These are phyloP conservation scores for Petasospora fabianii DNA, from an alignment of 1,139 yeast genomes.

Conservation along the genomic window DNA sequence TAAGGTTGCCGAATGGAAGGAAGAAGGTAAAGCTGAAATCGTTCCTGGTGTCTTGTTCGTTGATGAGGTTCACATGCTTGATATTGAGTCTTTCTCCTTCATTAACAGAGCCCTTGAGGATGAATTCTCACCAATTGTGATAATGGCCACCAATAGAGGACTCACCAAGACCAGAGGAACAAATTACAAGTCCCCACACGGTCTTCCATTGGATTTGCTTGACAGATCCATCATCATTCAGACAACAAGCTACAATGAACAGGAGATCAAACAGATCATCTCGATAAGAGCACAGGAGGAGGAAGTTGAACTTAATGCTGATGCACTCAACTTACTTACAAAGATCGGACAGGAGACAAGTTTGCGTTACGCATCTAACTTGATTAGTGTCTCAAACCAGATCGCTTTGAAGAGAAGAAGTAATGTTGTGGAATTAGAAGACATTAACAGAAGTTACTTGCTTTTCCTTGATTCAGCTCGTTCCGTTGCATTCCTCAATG, in stretches of 20 bases:
- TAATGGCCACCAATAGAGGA: slow-evolving; percentile 98
- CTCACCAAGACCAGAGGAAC: slow-evolving; percentile 91
- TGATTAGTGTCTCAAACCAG: slow-evolving; percentile 85
- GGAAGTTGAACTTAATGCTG: slow-evolving; percentile 80
- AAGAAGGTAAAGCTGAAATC: slow-evolving; percentile 98
- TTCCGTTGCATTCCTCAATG: slow-evolving; percentile 76
- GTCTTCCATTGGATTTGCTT: slow-evolving; percentile 88
- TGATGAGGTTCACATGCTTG: slow-evolving; percentile 98
- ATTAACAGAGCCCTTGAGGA: slow-evolving; percentile 95
- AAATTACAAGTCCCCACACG: slow-evolving; percentile 91
- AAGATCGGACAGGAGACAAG: slow-evolving; percentile 92
- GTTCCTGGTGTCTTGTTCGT: slow-evolving; percentile 98
- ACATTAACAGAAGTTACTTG: slow-evolving; percentile 82
- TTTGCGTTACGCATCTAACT: slow-evolving; percentile 87
- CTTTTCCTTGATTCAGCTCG: slow-evolving; percentile 86
- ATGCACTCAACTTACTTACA: slow-evolving; percentile 85
- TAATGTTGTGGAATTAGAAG: slow-evolving; percentile 66
- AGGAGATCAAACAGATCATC: slow-evolving; percentile 82
- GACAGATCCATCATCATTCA: slow-evolving; percentile 93
- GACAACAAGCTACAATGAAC: slow-evolving; percentile 70
- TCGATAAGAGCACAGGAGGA: slow-evolving; percentile 95
- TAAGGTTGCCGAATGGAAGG: slow-evolving; percentile 98
- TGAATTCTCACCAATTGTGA: slow-evolving; percentile 93
- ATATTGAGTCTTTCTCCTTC: slow-evolving; percentile 93
- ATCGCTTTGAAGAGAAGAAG: slow-evolving; percentile 80